Percentiles rank a stretch among this genome's conserved stretches.
Conservation (phyloP, 345 rosid species). For the Physaria fendleri region DNA sequence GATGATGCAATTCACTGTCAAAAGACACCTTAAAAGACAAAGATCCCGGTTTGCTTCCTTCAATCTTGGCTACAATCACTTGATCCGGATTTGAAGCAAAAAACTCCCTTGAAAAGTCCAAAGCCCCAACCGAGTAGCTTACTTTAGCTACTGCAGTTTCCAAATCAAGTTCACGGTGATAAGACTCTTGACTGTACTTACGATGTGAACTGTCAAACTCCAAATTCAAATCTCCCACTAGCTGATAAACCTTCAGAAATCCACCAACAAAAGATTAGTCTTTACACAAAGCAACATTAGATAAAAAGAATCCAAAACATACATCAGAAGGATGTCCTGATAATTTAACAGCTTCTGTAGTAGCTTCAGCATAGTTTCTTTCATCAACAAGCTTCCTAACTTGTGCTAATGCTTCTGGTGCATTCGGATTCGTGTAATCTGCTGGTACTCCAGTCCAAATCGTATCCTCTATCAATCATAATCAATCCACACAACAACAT, state of each 20-base stretch:
- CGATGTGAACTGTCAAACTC: constrained; percentile 73
- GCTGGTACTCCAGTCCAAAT: constrained; percentile 84
- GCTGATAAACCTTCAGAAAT: constrained; percentile 61
- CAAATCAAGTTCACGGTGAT: constrained; percentile 87
- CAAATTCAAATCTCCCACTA: constrained; percentile 76
- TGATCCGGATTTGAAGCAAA: constrained; percentile 72
- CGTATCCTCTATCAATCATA: constrained; percentile 57
- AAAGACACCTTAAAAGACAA: constrained; percentile 59
- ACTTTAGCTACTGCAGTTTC: constrained; percentile 69
- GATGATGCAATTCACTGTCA: constrained; percentile 56
- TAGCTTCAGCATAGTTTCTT: constrained; percentile 61
- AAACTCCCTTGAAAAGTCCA: constrained; percentile 57
- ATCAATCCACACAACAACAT: not conserved
- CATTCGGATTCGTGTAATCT: constrained; percentile 56
- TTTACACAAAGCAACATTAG: not conserved
- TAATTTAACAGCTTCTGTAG: constrained; percentile 54
- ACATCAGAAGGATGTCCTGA: constrained; percentile 64
- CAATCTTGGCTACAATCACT: constrained; percentile 58
- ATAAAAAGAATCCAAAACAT: constrained; percentile 21
- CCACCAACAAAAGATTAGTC: not conserved
- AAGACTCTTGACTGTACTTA: constrained; percentile 48
- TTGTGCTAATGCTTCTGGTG: constrained; percentile 49
- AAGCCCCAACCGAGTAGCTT: constrained; percentile 53
- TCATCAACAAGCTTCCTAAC: constrained; percentile 68
- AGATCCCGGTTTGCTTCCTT: constrained; percentile 55